phyloP scores from a whole-genome alignment of 2,329 filamentous ascomycete genomes.

The Hypoxylon sp. region DNA sequence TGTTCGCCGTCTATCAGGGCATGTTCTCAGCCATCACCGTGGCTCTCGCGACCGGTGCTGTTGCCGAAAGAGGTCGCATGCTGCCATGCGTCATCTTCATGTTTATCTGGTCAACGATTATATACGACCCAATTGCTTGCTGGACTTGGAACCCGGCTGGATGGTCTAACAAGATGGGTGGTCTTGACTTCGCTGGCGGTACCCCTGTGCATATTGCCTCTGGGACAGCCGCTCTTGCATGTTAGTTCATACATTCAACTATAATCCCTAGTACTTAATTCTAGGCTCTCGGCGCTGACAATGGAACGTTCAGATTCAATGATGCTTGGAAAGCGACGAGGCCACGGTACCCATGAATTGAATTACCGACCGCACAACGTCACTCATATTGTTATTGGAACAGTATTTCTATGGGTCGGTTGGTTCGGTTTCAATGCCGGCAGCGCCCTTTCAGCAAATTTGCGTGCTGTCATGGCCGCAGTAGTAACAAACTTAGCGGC shows the following conservation, averaged over 20 bases:
- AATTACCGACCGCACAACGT: constrained; percentile 96
- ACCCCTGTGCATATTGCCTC: constrained; percentile 92
- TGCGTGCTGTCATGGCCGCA: constrained; percentile 88
- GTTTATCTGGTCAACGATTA: constrained; percentile 90
- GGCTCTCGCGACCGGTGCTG: constrained; percentile 85
- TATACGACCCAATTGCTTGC: constrained; percentile 94
- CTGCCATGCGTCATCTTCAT: constrained; percentile 91
- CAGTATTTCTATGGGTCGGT: constrained; percentile 94
- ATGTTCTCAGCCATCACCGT: constrained; percentile 92
- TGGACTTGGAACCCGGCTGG: constrained; percentile 93
- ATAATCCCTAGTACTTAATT: background rate
- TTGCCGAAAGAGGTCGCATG: constrained; percentile 89
- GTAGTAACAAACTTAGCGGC: constrained; percentile 89
- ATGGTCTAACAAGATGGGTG: constrained; percentile 85
- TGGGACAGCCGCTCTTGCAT: constrained; percentile 86
- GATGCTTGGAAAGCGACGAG: constrained; percentile 88
- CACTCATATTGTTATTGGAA: constrained; percentile 91
- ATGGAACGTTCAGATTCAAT: constrained; percentile 71
- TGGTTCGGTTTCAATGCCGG: constrained; percentile 98
- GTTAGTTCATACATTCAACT: constrained; percentile 44
- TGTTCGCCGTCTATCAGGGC: constrained; percentile 89
- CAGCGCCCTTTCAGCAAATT: constrained; percentile 83
- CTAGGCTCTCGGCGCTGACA: constrained; percentile 33
- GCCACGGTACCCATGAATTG: constrained; percentile 87
- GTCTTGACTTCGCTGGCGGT: constrained; percentile 89